These are phyloP conservation scores for Kwoniella newhampshirensis DNA, from an alignment of 768 basidiomycete genomes.

Conservation along the genomic window DNA sequence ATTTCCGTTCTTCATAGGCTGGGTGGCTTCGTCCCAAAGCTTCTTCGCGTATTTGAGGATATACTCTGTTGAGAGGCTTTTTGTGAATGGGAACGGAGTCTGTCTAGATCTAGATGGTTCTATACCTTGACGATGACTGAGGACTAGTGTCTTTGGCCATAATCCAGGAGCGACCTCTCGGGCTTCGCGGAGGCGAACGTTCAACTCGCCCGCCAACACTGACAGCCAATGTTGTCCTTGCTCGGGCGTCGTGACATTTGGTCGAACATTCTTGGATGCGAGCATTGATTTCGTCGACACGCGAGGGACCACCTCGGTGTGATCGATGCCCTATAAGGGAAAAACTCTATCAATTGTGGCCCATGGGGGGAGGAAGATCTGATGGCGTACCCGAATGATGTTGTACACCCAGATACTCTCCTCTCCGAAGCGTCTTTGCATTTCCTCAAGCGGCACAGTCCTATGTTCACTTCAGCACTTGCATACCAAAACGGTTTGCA, in stretches of 20 bases:
- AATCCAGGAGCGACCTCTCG: constrained; percentile 68
- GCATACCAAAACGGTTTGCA: background rate
- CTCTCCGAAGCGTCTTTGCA: constrained; percentile 56
- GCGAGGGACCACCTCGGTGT: constrained; percentile 87
- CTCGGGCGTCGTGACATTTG: constrained; percentile 67
- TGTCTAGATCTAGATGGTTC: constrained; percentile 75
- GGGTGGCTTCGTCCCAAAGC: constrained; percentile 84
- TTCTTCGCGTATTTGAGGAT: constrained; percentile 74
- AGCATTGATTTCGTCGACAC: constrained; percentile 84
- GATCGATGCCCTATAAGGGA: constrained; percentile 67
- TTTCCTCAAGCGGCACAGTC: constrained; percentile 52
- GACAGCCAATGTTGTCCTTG: constrained; percentile 89
- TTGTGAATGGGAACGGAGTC: constrained; percentile 78
- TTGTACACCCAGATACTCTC: constrained; percentile 83
- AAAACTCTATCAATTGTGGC: too few relatives aligned
- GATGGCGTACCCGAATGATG: constrained; percentile 70
- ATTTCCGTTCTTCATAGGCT: constrained; percentile 52
- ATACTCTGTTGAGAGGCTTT: constrained; percentile 69
- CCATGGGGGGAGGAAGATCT: too few relatives aligned
- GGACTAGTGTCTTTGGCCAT: constrained; percentile 89
- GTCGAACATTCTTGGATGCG: constrained; percentile 89
- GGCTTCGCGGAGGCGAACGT: constrained; percentile 78
- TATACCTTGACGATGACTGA: constrained; percentile 65
- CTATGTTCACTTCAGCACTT: too few relatives aligned
- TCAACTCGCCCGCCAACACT: constrained; percentile 85